Evolutionary conservation across 345 rosid genomes (phyloP), one percentile per base, ranked within the genome.

Genomic region (Hibiscus mutabilis): DNA sequence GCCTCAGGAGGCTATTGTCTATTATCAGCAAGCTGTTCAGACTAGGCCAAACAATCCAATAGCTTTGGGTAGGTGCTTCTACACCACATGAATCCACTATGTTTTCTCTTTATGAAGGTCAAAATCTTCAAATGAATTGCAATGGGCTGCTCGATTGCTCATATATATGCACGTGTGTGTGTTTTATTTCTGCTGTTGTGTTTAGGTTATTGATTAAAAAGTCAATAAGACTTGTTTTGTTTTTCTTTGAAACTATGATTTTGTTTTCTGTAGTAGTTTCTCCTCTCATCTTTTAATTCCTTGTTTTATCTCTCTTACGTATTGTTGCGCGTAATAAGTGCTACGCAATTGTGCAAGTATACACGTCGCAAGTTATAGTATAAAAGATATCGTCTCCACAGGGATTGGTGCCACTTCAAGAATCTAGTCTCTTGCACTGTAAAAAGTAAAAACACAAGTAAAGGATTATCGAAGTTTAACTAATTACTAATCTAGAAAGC

Each of bases 21-120:
- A 98, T 76, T 96, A 92, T 77, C 96, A 92, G 84, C 92, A 85
- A 33, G 97, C 95, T 78, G 81, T 89, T 82, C 98, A 96, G 81
- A 73, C 82, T 64, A 84, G 96, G 35, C 95, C 99, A 64, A 88
- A 87, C 68, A 82, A 83, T 81, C 90, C 99, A 29, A 82, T 96
- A 79, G 93, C 89, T 44, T 89, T 78, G 81, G 99, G 99, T 96
- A 66, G 85, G 97, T 80, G 60, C 71, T 46, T 24, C 71, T 14
- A 11, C 61, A 64, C 9, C 42, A 12, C 13, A 13, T 9, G 42
- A 21, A 29, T 16, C 24, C 22, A 27, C 22, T 67, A 66, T 27
- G 4, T 8, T 13, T 47, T 47, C 58, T 24, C 58, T 49, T 49
- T 47, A 16, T 47, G 56, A 47, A 25, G 21, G 58, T 25, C 18